Conservation (phyloP, 2,329 filamentous ascomycete genomes). For the Dryadomyces quercus-mongolicae region DNA sequence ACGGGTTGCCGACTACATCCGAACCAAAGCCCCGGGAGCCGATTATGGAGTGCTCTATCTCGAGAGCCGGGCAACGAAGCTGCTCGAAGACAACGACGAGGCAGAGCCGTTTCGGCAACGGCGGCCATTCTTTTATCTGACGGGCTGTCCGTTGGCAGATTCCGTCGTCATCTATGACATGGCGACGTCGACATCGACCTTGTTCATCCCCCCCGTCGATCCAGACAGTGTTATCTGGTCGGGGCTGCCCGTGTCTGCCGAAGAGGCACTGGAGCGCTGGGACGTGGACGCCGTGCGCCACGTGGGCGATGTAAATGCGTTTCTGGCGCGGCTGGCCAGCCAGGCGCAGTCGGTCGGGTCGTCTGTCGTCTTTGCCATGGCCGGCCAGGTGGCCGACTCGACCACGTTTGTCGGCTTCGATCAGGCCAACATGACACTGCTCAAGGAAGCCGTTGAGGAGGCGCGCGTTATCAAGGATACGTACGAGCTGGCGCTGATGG, state of each 20-base stretch:
- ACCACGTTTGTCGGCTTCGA: conserved; percentile 62
- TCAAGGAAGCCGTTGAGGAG: conserved; percentile 55
- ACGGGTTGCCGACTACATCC: conserved; percentile 70
- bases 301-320: conserved; percentile 63
- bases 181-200: conserved; percentile 55
- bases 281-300: conserved; percentile 70
- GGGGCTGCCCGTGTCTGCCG: conserved; percentile 65
- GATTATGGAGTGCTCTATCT: conserved; percentile 70
- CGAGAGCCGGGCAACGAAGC: conserved; percentile 67
- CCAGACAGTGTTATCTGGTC: conserved; percentile 90
- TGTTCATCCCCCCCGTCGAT: conserved; percentile 85
- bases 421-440: conserved; percentile 42
- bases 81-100: conserved; percentile 85
- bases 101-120: conserved; percentile 75
- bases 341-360: not conserved
- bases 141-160: conserved; percentile 71
- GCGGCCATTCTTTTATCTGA: conserved; percentile 89
- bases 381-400: conserved; percentile 60
- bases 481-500: conserved; percentile 62
- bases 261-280: conserved; percentile 65
- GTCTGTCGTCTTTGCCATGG: conserved; percentile 54
- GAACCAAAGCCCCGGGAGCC: conserved; percentile 42
- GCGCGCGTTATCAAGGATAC: conserved; percentile 61
- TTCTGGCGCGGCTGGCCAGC: conserved; percentile 39
- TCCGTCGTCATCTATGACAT: conserved; percentile 75